Evolutionary conservation across 495 filamentous ascomycete species (phyloP), one percentile per base, ranked within the genome.

Genomic region (Penicillium argentinense): DNA sequence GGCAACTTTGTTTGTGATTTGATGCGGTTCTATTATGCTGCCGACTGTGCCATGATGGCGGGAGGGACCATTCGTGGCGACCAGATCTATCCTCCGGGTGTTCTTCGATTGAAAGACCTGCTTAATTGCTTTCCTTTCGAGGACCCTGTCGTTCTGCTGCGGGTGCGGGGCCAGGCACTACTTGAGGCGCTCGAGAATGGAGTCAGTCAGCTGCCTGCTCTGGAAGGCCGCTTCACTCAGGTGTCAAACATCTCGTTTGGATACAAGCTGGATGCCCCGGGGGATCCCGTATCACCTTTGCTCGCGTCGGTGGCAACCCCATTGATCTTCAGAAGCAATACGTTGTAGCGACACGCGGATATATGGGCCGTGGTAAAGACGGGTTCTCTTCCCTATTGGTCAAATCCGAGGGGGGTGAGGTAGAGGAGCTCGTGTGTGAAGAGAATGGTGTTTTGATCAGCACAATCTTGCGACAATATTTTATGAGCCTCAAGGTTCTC

Each of bases 1-100:
- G 90, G 86, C 0, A 96, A 96, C 55, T 93, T 92, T 61, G 85
- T 95, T 22, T 91, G 86, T 64, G 91, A 96, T 60, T 73, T 96
- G 13, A 95, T 95, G 86, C 82, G 90, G 9, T 80, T 78, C 45
- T 85, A 95, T 59, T 89, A 95, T 59, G 57, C 65, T 8, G 79
- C 87, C 0, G 91, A 96, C 49, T 93, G 88, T 60, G 75, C 85
- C 13, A 68, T 96, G 46, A 92, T 96, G 83, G 88, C 87, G 0
- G 81, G 85, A 0, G 91, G 91, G 1, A 96, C 91, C n/a, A 87
- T 95, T 41, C 77, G 91, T 7, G 91, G 91, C 4, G 91, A 95
- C 50, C 88, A 92, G 63, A 82, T 96, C 27, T 96, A 96, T 47
- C 79, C 86, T 0, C 86, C 87, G 0, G 91, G 91, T 0, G 73